These are phyloP conservation scores for Cryptosporidium andersoni DNA, from an alignment of 169 alveolate genomes.

Conservation along the genomic window DNA sequence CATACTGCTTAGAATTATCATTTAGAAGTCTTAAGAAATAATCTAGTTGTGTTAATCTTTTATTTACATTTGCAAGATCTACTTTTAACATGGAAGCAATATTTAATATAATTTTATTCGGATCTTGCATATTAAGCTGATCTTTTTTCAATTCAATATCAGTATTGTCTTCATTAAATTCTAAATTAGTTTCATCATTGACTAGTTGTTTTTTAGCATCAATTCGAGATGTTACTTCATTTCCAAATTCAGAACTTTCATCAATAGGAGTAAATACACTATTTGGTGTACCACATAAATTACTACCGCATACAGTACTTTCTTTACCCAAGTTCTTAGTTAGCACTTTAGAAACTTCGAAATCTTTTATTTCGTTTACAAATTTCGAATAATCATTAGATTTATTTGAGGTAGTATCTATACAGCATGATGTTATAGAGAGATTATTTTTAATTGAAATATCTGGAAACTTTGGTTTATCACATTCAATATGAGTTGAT, in stretches of 20 bases:
- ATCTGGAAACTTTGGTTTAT: conserved; percentile 5
- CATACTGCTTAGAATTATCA: conserved; percentile 11
- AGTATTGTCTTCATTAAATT: too few relatives aligned
- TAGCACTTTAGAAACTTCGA: not conserved
- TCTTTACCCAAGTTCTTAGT: not conserved
- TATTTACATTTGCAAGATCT: conserved; percentile 51
- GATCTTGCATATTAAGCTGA: too few relatives aligned
- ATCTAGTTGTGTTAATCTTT: conserved; percentile 54
- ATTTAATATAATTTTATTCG: not conserved
- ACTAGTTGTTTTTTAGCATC: not conserved
- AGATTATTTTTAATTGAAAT: not conserved
- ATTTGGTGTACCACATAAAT: not conserved
- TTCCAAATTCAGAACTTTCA: not conserved
- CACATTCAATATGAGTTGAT: not conserved
- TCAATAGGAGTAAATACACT: not conserved
- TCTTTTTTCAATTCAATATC: too few relatives aligned
- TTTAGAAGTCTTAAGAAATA: not conserved
- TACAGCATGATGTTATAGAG: not conserved
- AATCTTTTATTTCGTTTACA: conserved; percentile 48
- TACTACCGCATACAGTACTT: not conserved
- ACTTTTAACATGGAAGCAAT: conserved; percentile 11
- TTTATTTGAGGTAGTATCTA: not conserved
- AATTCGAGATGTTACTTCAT: not conserved
- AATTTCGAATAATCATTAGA: not conserved
- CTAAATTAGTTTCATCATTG: too few relatives aligned